Base-by-base conservation (phyloP, 208 protist species). In the Trypanosoma grayi region DNA sequence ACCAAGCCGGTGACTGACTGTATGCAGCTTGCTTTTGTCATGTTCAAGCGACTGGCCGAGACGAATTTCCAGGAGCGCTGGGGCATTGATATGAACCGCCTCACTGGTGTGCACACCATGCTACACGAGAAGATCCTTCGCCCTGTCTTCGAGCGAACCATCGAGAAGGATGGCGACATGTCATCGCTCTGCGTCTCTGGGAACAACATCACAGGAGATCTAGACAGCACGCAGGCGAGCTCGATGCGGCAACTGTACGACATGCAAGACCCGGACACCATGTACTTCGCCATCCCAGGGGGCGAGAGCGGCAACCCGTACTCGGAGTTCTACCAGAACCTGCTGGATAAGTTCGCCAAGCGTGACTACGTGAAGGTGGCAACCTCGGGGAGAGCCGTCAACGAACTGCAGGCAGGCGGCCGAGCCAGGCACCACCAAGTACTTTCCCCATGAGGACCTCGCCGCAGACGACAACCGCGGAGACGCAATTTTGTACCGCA, bases 231-330 rank as follows among this genome's bases (percentile, higher is more conserved):
- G n/a, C 65, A 82, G 40, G 75, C 79, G n/a, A 67, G 60, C 50
- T 83, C 75, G 63, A 72, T 79, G 72, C 75, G 79, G 18, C 61
- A 73, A 66, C 43, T 86, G 11, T 86, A 70, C 61, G 79, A 86
- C 66, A 25, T 79, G 60, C 57, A 58, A 50, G 58, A 55, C 54
- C 65, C 72, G 9, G 55, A 65, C 33, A 45, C 61, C 59, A 60
- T 76, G 48, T 61, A 70, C 55, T 72, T 83, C 53, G 61, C 64
- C 20, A 48, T 86, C 9, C 79, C 79, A 9, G 79, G 79, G 43
- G 79, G 79, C 45, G 60, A 79, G 53, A 86, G 75, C 58, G 79
- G 79, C 52, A 86, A 83, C 61, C 79, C 79, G 33, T 86, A 81
- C 76, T 81, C 72, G 22, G 61, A 67, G 43, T 74, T 68, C 60